phyloP scores from a whole-genome alignment of 2,329 filamentous ascomycete species.

The Monosporascus sp. region DNA sequence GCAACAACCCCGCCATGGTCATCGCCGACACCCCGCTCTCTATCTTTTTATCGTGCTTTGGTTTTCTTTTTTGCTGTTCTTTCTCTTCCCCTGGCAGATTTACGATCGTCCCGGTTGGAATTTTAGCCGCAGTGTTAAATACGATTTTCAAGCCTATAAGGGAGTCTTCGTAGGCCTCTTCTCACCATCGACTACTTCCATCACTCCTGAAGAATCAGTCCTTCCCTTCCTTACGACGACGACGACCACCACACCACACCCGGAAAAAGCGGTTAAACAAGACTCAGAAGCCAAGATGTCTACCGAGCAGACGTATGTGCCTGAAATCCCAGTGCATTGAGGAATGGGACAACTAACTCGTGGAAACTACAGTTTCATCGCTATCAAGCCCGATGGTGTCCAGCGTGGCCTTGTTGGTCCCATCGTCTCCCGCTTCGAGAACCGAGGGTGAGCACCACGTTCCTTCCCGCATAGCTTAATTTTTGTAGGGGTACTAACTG shows the following conservation, averaged over 20 bases:
- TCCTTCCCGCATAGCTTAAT: constrained; percentile 4
- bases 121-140: constrained; percentile 19
- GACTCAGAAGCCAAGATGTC: constrained; percentile 24
- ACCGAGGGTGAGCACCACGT: constrained; percentile 65
- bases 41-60: constrained; percentile 25
- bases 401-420: constrained; percentile 97
- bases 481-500: constrained; percentile 11
- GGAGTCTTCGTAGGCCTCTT: constrained; percentile 15
- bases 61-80: constrained; percentile 25
- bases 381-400: constrained; percentile 99
- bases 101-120: constrained; percentile 23
- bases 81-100: constrained; percentile 25
- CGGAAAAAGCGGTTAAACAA: constrained; percentile 11
- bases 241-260: constrained; percentile 1
- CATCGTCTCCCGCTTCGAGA: constrained; percentile 98
- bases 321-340: not conserved
- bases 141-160: constrained; percentile 20
- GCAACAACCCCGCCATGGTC: constrained; percentile 17
- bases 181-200: constrained; percentile 8
- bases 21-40: constrained; percentile 25
- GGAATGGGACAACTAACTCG: constrained; percentile 1
- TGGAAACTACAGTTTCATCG: constrained; percentile 76
- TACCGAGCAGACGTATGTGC: constrained; percentile 27
- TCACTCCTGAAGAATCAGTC: constrained; percentile 6
- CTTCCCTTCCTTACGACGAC: constrained; percentile 7